A percentile compares a stretch with the other conserved stretches of the same genome.
Conservation (phyloP, 768 basidiomycete genomes). For the Rhodotorula paludigena region DNA sequence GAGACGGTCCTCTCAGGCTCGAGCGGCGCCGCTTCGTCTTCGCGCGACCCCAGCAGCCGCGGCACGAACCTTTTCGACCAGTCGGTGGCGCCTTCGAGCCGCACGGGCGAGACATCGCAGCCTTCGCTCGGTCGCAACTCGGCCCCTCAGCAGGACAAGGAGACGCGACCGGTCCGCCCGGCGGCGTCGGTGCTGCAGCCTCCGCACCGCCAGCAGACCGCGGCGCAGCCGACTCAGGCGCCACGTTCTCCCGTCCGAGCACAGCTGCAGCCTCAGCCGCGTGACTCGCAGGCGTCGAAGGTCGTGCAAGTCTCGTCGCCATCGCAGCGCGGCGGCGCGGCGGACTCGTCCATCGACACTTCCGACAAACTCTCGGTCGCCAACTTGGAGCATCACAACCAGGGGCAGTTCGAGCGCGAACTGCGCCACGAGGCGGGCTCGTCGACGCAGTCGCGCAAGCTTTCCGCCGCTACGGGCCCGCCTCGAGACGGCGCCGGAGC, state of each 20-base stretch:
- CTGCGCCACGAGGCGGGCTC: too few relatives aligned
- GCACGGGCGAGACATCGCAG: constrained; percentile 1
- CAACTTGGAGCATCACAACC: background rate
- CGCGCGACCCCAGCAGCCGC: background rate
- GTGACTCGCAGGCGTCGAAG: background rate
- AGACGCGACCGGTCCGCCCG: background rate
- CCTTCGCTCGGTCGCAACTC: background rate
- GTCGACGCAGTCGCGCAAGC: too few relatives aligned
- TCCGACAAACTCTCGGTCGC: background rate
- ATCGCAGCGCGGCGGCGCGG: background rate
- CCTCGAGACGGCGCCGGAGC: background rate
- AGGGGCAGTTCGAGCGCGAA: background rate
- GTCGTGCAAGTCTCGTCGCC: background rate
- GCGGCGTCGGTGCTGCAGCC: constrained; percentile 1
- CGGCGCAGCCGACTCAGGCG: background rate
- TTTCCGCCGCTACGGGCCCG: too few relatives aligned
- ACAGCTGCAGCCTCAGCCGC: background rate
- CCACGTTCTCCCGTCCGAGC: background rate
- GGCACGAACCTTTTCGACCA: background rate
- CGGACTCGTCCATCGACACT: background rate
- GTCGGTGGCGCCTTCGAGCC: background rate
- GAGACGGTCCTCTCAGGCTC: background rate
- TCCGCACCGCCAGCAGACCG: background rate
- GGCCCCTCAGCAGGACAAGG: background rate
- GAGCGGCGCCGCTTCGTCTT: background rate